Conservation (phyloP, 495 filamentous ascomycete genomes). For the Trichoderma reesei region DNA sequence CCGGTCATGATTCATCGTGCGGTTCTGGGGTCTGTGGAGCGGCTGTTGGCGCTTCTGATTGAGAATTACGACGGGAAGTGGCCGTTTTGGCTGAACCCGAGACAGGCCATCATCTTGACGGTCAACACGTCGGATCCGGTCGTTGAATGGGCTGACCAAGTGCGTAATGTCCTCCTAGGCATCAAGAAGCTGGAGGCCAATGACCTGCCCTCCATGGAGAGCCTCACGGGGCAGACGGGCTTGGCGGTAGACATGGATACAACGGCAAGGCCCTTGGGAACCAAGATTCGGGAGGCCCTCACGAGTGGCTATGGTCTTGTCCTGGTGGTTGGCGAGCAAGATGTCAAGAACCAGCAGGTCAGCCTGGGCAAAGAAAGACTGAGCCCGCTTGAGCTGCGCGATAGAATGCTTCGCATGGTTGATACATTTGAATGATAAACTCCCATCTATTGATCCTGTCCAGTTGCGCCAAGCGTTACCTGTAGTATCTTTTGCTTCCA, state of each 20-base stretch:
- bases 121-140: slow-evolving; percentile 56
- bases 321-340: slow-evolving; percentile 58
- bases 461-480: neutral
- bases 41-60: slow-evolving; percentile 78
- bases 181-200: slow-evolving; percentile 13
- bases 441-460: neutral
- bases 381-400: slow-evolving; percentile 2
- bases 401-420: slow-evolving; percentile 9
- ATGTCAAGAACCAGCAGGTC: slow-evolving; percentile 26
- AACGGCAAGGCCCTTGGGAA: slow-evolving; percentile 47
- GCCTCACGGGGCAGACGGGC: slow-evolving; percentile 33
- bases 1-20: slow-evolving; percentile 87
- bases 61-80: slow-evolving; percentile 75
- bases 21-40: slow-evolving; percentile 76
- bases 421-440: slow-evolving; percentile 11
- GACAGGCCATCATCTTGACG: slow-evolving; percentile 69
- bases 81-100: slow-evolving; percentile 88
- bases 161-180: slow-evolving; percentile 35
- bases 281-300: slow-evolving; percentile 66
- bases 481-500: neutral
- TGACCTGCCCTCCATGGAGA: slow-evolving; percentile 28
- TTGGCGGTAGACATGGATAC: slow-evolving; percentile 66
- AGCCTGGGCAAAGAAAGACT: slow-evolving; percentile 25
- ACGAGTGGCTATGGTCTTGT: slow-evolving; percentile 65
- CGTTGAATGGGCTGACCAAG: slow-evolving; percentile 44